These are phyloP conservation scores for Sesbania bispinosa DNA, from an alignment of 306 rosid genomes.

Conservation along the genomic window DNA sequence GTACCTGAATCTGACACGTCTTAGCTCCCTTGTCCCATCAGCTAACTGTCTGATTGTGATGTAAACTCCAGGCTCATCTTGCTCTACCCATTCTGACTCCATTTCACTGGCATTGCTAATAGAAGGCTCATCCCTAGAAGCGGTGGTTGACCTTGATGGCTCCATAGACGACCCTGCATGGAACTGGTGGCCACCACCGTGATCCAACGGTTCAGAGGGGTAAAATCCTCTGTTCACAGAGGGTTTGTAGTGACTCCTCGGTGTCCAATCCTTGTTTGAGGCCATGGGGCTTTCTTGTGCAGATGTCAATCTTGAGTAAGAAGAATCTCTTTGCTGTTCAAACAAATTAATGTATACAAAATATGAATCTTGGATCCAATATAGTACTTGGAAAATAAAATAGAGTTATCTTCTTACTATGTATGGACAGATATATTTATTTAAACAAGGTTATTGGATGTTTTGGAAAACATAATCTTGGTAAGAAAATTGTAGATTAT, in stretches of 20 bases:
- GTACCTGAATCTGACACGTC: slow-evolving; percentile 92
- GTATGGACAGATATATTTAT: neutral
- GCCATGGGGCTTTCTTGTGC: slow-evolving; percentile 29
- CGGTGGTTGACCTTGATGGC: slow-evolving; percentile 78
- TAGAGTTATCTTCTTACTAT: neutral
- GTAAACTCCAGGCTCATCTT: slow-evolving; percentile 92
- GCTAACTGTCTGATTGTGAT: slow-evolving; percentile 79
- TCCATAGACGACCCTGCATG: slow-evolving; percentile 53
- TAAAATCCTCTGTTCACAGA: slow-evolving; percentile 44
- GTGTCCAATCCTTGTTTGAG: slow-evolving; percentile 60
- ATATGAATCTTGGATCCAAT: neutral
- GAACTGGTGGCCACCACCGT: slow-evolving; percentile 39
- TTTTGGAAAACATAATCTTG: neutral
- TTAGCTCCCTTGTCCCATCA: slow-evolving; percentile 81
- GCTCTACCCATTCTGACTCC: slow-evolving; percentile 89
- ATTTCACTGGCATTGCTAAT: slow-evolving; percentile 86
- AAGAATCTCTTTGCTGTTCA: slow-evolving; percentile 65
- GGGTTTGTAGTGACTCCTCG: slow-evolving; percentile 56
- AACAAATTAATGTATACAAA: neutral
- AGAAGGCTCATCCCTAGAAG: slow-evolving; percentile 86
- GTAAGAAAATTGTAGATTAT: neutral
- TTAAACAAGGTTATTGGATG: neutral
- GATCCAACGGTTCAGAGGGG: slow-evolving; percentile 48
- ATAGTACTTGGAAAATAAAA: neutral
- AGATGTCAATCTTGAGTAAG: slow-evolving; percentile 24